These are phyloP conservation scores for Xylariaceae sp. DNA, from an alignment of 2,329 filamentous ascomycete species.

Conservation along the genomic window DNA sequence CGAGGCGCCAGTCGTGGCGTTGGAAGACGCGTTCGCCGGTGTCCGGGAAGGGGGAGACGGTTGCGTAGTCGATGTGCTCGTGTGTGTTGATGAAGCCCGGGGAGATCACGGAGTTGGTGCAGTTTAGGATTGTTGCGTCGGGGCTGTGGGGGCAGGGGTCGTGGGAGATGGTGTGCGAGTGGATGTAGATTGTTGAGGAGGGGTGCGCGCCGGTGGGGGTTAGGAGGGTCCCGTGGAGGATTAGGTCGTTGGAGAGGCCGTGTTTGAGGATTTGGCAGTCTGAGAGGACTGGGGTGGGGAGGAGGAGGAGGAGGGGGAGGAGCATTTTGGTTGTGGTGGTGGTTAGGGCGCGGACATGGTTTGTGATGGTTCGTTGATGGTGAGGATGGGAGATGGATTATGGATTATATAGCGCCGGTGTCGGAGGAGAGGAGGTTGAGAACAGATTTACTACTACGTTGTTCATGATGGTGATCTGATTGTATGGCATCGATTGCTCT, in stretches of 20 bases:
- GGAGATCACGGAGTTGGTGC: slow-evolving; percentile 26
- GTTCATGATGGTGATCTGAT: no score
- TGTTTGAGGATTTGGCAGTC: slow-evolving; percentile 15
- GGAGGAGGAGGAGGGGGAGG: no score
- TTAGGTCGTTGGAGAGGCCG: slow-evolving; percentile 16
- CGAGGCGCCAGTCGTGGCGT: slow-evolving; percentile 31
- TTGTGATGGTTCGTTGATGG: no score
- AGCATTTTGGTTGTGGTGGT: no score
- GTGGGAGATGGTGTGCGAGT: slow-evolving; percentile 25
- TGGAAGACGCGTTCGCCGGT: slow-evolving; percentile 23
- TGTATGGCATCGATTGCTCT: not conserved
- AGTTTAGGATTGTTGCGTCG: slow-evolving; percentile 24
- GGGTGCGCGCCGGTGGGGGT: slow-evolving; percentile 28
- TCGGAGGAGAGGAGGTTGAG: no score
- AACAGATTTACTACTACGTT: no score
- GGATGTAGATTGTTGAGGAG: slow-evolving; percentile 26
- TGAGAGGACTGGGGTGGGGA: slow-evolving; percentile 2
- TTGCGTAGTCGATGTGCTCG: slow-evolving; percentile 29
- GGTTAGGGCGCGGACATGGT: no score
- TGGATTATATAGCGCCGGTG: no score
- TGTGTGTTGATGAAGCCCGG: slow-evolving; percentile 32
- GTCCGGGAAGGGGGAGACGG: slow-evolving; percentile 24
- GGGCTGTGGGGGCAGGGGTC: slow-evolving; percentile 8
- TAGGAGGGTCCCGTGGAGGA: slow-evolving; percentile 40
- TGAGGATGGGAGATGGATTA: no score